Evolutionary conservation across 2,329 filamentous ascomycete species (phyloP).

Genomic region (Balansia obtecta): DNA sequence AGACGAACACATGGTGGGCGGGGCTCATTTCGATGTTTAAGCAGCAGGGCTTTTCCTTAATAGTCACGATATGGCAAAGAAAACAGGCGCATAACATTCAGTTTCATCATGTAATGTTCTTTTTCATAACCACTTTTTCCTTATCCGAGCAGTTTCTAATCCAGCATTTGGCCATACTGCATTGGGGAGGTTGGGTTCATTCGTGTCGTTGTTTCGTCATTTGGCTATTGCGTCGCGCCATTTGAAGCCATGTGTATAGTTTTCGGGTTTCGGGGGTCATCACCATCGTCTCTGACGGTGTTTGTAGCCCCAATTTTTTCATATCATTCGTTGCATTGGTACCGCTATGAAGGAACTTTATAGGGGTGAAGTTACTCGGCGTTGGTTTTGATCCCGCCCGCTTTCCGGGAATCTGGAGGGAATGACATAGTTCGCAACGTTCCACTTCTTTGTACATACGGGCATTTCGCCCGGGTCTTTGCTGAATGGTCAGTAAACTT

Average conservation of each 20-base stretch:
- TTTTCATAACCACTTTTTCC: not conserved
- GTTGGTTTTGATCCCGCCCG: slow-evolving; percentile 7
- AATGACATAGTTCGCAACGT: not conserved
- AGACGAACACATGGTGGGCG: slow-evolving; percentile 52
- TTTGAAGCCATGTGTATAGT: not conserved
- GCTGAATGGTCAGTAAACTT: not conserved
- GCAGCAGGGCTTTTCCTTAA: not conserved
- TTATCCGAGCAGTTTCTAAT: not conserved
- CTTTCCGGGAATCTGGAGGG: not conserved
- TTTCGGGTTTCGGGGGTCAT: not conserved
- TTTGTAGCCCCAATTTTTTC: not conserved
- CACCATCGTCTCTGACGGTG: not conserved
- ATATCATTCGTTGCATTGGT: slow-evolving; percentile 16
- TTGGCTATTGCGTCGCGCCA: not conserved
- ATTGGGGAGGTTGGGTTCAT: slow-evolving; percentile 2
- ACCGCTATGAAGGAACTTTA: slow-evolving; percentile 10
- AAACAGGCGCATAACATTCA: not conserved
- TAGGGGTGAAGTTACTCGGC: slow-evolving; percentile 15
- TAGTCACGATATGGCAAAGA: not conserved
- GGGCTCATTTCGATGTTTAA: slow-evolving; percentile 51
- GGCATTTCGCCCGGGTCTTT: not conserved
- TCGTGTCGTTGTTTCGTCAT: not conserved
- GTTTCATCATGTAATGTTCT: not conserved
- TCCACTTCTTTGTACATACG: not conserved
- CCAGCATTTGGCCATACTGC: slow-evolving; percentile 5